These are phyloP conservation scores for Pseudisothecium myosuroides DNA, from an alignment of 225 moss, liverwort and hornwort genomes.

Conservation along the genomic window DNA sequence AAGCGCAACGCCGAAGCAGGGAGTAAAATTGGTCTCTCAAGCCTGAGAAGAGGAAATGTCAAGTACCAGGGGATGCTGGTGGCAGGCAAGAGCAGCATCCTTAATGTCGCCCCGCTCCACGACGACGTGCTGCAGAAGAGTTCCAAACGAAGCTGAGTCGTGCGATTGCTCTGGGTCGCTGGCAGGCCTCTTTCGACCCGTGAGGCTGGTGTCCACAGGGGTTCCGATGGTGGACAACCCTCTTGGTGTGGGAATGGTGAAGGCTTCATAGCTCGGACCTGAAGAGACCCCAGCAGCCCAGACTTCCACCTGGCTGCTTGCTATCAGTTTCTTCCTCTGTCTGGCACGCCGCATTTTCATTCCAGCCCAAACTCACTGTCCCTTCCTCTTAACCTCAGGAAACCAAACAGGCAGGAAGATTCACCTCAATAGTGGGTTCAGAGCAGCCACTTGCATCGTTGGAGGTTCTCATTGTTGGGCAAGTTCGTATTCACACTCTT, in stretches of 20 bases:
- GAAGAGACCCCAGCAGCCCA: slow-evolving; percentile 11
- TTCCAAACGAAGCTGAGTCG: slow-evolving; percentile 9
- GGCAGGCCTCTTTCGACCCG: slow-evolving; percentile 15
- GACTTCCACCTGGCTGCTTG: slow-evolving; percentile 10
- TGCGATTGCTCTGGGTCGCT: slow-evolving; percentile 11
- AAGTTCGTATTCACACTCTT: neutral
- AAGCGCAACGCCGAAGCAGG: neutral
- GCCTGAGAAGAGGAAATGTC: neutral
- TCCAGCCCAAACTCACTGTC: neutral
- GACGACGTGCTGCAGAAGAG: slow-evolving; percentile 3
- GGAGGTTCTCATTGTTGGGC: neutral
- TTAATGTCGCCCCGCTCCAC: neutral
- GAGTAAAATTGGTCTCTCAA: neutral
- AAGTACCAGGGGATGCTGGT: neutral
- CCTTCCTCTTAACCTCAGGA: neutral
- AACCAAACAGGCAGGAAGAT: neutral
- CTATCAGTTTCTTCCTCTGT: slow-evolving; percentile 5
- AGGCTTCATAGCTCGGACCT: slow-evolving; percentile 33
- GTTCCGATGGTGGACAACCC: neutral
- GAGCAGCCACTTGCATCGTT: neutral
- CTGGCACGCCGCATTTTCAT: slow-evolving; percentile 26
- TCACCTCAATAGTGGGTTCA: neutral
- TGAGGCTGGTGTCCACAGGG: slow-evolving; percentile 6
- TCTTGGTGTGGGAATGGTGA: slow-evolving; percentile 22
- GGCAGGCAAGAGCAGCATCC: neutral